These are phyloP conservation scores for Mimosa pudica DNA, from an alignment of 306 rosid genomes.

Conservation along the genomic window DNA sequence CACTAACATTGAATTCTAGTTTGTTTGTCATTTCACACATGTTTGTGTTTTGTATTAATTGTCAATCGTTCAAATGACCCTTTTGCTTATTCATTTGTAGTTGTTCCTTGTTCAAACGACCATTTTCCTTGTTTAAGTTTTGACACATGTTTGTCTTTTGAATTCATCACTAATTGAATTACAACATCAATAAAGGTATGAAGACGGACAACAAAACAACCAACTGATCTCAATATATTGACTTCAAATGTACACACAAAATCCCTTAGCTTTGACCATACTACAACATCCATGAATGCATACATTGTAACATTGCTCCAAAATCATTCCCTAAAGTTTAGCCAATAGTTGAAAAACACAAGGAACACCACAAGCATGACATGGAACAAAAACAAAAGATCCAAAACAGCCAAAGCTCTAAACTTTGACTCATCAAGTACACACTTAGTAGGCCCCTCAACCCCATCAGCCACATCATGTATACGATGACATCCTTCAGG, in stretches of 20 bases:
- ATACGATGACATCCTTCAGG: conserved; percentile 91
- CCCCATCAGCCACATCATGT: conserved; percentile 72
- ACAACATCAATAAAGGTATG: background rate
- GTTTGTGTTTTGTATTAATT: no score
- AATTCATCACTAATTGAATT: no score
- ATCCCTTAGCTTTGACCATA: conserved; percentile 22
- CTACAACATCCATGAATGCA: no score
- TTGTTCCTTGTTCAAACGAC: no score
- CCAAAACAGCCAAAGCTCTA: conserved; percentile 81
- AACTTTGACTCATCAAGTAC: conserved; percentile 73
- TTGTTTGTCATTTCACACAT: no score
- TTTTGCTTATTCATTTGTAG: no score
- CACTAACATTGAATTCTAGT: no score
- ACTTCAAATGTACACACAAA: conserved; percentile 32
- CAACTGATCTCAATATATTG: conserved; percentile 1
- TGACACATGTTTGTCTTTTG: no score
- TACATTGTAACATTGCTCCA: conserved; percentile 22
- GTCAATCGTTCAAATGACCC: no score
- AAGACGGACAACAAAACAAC: background rate
- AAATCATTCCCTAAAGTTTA: conserved; percentile 26
- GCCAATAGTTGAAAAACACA: no score
- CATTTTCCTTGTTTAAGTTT: no score
- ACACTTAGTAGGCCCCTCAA: conserved; percentile 85
- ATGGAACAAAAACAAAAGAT: conserved; percentile 68
- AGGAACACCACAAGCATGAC: conserved; percentile 62